These are phyloP conservation scores for Williopsis jadinii DNA, from an alignment of 1,139 yeast species.

Conservation along the genomic window DNA sequence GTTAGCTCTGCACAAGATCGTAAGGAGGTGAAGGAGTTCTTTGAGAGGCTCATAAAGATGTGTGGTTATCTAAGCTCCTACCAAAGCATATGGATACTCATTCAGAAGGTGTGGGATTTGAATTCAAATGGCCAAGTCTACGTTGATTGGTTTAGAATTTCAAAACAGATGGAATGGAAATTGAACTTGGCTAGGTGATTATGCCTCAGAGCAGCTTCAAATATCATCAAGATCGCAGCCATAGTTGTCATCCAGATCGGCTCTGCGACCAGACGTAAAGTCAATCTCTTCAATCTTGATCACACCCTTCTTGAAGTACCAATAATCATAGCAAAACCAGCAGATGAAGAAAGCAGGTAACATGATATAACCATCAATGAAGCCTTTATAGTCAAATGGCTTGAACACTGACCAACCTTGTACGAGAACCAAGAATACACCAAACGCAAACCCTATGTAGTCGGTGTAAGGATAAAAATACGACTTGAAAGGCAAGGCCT, in stretches of 20 bases:
- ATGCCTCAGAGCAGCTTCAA: neutral
- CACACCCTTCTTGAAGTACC: slow-evolving; percentile 19
- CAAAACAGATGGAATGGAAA: slow-evolving; percentile 19
- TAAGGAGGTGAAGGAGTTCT: slow-evolving; percentile 10
- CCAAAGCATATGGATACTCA: slow-evolving; percentile 18
- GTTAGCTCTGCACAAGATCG: slow-evolving; percentile 15
- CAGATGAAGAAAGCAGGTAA: slow-evolving; percentile 19
- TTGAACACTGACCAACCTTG: slow-evolving; percentile 23
- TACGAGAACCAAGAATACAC: slow-evolving; percentile 17
- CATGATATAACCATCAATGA: slow-evolving; percentile 22
- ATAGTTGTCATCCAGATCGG: slow-evolving; percentile 13
- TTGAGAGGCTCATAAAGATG: slow-evolving; percentile 14
- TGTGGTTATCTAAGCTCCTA: slow-evolving; percentile 21
- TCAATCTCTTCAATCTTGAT: slow-evolving; percentile 16
- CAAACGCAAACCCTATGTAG: slow-evolving; percentile 8
- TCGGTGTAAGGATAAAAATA: slow-evolving; percentile 50
- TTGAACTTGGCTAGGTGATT: slow-evolving; percentile 15
- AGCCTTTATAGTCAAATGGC: slow-evolving; percentile 21
- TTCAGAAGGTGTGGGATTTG: slow-evolving; percentile 22
- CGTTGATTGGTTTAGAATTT: slow-evolving; percentile 21
- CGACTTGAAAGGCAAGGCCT: slow-evolving; percentile 60
- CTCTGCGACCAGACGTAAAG: slow-evolving; percentile 19
- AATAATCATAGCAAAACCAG: slow-evolving; percentile 19
- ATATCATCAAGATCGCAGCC: slow-evolving; percentile 4
- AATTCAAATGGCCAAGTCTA: slow-evolving; percentile 22